Conservation (phyloP, 495 filamentous ascomycete species). For the Aspergillus bridgeri region DNA sequence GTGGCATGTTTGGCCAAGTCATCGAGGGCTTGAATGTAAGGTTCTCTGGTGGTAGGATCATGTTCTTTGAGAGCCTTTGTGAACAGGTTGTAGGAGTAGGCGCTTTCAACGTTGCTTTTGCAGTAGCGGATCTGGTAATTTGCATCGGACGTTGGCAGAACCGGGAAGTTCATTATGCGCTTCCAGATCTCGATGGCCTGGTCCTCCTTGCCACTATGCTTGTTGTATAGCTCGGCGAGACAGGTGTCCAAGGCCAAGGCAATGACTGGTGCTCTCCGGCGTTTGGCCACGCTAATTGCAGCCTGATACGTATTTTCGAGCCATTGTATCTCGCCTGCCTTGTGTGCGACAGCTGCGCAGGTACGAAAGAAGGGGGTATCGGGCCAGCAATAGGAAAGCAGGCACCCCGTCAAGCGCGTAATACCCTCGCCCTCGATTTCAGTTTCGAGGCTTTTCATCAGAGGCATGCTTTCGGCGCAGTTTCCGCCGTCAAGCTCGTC, state of each 20-base stretch:
- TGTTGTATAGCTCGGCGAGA: background rate
- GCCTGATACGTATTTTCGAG: background rate
- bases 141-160: background rate
- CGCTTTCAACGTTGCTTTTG: background rate
- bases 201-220: background rate
- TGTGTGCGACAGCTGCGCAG: background rate
- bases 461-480: background rate
- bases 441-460: background rate
- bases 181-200: background rate
- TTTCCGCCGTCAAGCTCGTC: background rate
- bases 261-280: background rate
- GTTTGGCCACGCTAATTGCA: background rate
- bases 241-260: background rate
- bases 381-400: background rate
- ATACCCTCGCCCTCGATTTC: background rate
- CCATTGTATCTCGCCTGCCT: background rate
- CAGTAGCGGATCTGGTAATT: background rate
- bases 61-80: background rate
- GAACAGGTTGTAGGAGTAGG: background rate
- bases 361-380: background rate
- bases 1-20: background rate
- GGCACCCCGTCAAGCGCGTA: background rate
- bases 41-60: background rate
- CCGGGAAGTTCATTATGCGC: background rate
- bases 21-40: background rate